Conservation (phyloP, 2,329 filamentous ascomycete species). For the Hypoxylon sp. region DNA sequence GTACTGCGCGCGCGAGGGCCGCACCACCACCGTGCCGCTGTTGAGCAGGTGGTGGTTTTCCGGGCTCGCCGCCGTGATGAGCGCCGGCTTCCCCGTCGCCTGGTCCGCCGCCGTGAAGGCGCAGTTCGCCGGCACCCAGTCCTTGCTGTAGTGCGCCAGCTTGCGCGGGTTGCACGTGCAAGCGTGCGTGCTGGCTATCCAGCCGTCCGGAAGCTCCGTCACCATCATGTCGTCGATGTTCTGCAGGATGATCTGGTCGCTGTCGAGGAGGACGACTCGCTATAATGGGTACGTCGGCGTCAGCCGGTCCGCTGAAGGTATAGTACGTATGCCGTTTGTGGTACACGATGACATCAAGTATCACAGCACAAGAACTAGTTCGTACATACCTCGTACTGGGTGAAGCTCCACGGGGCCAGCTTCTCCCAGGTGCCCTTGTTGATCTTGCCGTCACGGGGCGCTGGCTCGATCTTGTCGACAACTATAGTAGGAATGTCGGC, state of each 20-base stretch:
- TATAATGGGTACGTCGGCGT: conserved; percentile 14
- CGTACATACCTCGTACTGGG: conserved; percentile 43
- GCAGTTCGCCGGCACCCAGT: conserved; percentile 46
- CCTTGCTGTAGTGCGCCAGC: conserved; percentile 45
- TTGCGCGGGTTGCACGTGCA: conserved; percentile 46
- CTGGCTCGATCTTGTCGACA: conserved; percentile 47
- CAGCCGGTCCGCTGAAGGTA: background rate
- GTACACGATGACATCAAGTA: background rate
- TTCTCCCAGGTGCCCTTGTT: conserved; percentile 49
- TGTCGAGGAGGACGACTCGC: conserved; percentile 46
- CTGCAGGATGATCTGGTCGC: conserved; percentile 45
- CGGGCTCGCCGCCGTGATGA: conserved; percentile 39
- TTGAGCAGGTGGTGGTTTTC: conserved; percentile 48
- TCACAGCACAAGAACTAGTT: background rate
- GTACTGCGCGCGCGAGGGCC: conserved; percentile 42
- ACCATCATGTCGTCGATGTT: conserved; percentile 48
- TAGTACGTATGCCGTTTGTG: background rate
- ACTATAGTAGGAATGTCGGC: conserved; percentile 47
- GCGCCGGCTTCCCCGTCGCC: conserved; percentile 39
- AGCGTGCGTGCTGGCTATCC: conserved; percentile 46
- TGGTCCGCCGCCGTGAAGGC: conserved; percentile 45
- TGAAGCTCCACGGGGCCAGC: conserved; percentile 46
- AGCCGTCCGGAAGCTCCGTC: conserved; percentile 42
- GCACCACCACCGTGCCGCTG: conserved; percentile 46
- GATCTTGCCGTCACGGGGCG: conserved; percentile 45